Evolutionary conservation across 108 stramenopile species (phyloP).

Genomic region (Hondaea fermentalgiana): DNA sequence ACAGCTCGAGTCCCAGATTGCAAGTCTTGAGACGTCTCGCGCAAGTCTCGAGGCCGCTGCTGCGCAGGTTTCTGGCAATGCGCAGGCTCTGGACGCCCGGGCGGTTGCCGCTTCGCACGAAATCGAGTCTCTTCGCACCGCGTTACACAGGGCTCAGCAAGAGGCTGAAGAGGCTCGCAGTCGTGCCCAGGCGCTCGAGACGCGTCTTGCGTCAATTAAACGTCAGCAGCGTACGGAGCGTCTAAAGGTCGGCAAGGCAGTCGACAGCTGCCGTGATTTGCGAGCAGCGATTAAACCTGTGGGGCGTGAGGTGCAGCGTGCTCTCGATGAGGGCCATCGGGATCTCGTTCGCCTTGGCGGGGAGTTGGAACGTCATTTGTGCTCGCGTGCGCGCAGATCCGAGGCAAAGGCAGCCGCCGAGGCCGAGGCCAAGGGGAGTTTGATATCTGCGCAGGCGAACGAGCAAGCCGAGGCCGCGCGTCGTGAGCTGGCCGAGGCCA

Average conservation of each 20-base stretch:
- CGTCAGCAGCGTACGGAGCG: not conserved
- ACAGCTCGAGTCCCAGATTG: not conserved
- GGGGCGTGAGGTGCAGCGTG: not conserved
- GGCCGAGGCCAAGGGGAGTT: not conserved
- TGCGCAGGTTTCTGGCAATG: not conserved
- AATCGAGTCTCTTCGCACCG: too few species aligned
- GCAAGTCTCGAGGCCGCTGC: not conserved
- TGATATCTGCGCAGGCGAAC: not conserved
- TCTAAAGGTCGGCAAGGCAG: not conserved
- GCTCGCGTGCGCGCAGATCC: not conserved
- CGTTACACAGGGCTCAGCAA: too few species aligned
- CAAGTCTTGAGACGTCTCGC: not conserved
- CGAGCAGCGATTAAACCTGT: not conserved
- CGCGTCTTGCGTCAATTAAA: not conserved
- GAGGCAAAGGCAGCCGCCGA: not conserved
- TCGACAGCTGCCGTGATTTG: not conserved
- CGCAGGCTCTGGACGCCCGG: not conserved
- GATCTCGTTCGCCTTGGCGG: not conserved
- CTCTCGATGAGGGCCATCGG: not conserved
- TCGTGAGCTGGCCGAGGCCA: not conserved
- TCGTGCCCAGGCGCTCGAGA: too few species aligned
- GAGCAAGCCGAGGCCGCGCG: not conserved
- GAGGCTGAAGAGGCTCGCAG: too few species aligned
- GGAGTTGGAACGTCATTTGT: not conserved
- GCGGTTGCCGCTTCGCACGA: too few species aligned